Conservation (phyloP, 2,329 filamentous ascomycete genomes). For the Hypoxylon sp. region DNA sequence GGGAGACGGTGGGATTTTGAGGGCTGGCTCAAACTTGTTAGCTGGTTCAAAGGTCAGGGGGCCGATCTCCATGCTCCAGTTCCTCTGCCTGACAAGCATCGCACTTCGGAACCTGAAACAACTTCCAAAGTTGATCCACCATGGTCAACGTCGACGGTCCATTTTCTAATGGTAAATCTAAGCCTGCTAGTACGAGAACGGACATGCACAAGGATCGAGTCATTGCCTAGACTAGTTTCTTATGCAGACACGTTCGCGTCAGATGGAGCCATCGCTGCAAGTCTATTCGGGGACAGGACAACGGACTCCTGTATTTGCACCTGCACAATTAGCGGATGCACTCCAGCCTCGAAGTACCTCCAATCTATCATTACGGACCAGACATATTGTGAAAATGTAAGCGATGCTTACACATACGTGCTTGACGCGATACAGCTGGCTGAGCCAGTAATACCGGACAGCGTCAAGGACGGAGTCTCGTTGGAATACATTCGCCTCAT, state of each 20-base stretch:
- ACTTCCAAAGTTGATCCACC: neutral
- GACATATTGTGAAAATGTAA: neutral
- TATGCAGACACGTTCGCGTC: neutral
- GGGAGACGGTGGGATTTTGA: neutral
- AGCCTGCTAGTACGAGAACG: neutral
- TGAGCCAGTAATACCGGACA: neutral
- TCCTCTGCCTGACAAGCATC: neutral
- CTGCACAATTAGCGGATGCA: slow-evolving; percentile 6
- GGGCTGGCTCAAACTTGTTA: neutral
- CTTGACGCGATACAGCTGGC: neutral
- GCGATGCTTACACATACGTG: neutral
- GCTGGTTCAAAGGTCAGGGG: slow-evolving; percentile 17
- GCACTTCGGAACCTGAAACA: neutral
- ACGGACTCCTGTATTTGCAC: slow-evolving; percentile 14
- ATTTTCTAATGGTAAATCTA: neutral
- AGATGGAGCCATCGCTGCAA: neutral
- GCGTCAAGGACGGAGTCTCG: neutral
- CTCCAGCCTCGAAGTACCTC: slow-evolving; percentile 5
- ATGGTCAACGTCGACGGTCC: too few relatives aligned
- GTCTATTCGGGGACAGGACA: neutral
- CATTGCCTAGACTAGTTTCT: neutral
- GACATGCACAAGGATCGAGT: too few relatives aligned
- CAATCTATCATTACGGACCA: neutral
- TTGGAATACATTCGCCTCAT: slow-evolving; percentile 6
- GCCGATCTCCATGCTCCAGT: slow-evolving; percentile 2